These are phyloP conservation scores for Alloascoidea hylecoeti DNA, from an alignment of 805 yeast genomes.

Conservation along the genomic window DNA sequence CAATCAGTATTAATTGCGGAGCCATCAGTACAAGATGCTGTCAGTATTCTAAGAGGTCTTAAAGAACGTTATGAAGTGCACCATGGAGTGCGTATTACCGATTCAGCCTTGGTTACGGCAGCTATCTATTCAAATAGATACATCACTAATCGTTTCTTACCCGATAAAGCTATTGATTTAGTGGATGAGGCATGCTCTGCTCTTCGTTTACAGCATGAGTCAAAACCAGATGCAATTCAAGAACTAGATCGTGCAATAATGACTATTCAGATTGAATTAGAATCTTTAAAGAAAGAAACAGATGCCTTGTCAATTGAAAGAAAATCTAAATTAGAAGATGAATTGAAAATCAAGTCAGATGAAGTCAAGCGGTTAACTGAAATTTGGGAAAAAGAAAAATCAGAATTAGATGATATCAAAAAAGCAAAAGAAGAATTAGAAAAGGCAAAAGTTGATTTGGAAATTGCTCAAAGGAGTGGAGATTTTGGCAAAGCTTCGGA, in stretches of 20 bases:
- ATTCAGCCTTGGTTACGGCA: constrained; percentile 86
- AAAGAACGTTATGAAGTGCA: constrained; percentile 94
- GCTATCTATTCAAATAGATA: constrained; percentile 83
- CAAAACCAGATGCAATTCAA: constrained; percentile 90
- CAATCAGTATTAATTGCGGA: constrained; percentile 80
- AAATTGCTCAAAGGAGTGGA: constrained; percentile 70
- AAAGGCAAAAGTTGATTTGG: constrained; percentile 70
- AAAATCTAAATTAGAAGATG: constrained; percentile 55
- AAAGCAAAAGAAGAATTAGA: constrained; percentile 73
- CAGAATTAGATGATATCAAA: constrained; percentile 64
- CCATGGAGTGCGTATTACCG: constrained; percentile 92
- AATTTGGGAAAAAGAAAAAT: constrained; percentile 78
- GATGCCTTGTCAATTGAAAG: constrained; percentile 76
- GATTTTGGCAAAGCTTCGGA: constrained; percentile 83
- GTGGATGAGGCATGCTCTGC: constrained; percentile 98
- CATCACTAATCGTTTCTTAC: constrained; percentile 80
- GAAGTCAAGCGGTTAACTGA: constrained; percentile 63
- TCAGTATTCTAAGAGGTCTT: constrained; percentile 82
- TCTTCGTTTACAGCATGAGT: constrained; percentile 85
- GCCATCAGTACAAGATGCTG: constrained; percentile 84
- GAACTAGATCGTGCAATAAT: constrained; percentile 77
- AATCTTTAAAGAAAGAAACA: constrained; percentile 84
- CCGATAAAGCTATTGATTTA: constrained; percentile 93
- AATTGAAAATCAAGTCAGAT: constrained; percentile 42
- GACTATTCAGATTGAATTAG: constrained; percentile 92